phyloP scores from a whole-genome alignment of 1,284 basidiomycete genomes.

The Polyporus tsugae region DNA sequence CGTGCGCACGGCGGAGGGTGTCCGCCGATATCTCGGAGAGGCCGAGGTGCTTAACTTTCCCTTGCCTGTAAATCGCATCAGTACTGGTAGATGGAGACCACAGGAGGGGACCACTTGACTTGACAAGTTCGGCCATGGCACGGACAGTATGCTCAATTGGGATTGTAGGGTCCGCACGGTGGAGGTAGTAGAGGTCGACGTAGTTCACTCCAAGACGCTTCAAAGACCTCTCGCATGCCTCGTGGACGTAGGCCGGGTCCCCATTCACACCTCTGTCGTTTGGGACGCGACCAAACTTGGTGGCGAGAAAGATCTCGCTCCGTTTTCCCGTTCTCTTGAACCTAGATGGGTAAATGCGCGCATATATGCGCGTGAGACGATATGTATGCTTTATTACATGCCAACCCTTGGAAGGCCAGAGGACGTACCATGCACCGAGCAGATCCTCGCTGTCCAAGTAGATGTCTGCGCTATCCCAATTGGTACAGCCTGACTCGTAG shows the following conservation, averaged over 20 bases:
- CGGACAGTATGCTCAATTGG: background rate
- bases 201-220: background rate
- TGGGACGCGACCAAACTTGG: slow-evolving; percentile 48
- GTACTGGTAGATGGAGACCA: background rate
- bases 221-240: slow-evolving; percentile 30
- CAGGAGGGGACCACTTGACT: slow-evolving; percentile 38
- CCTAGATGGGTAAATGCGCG: slow-evolving; percentile 31
- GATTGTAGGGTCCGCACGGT: background rate
- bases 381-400: background rate
- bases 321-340: slow-evolving; percentile 39
- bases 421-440: slow-evolving; percentile 41
- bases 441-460: slow-evolving; percentile 43
- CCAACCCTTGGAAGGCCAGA: background rate
- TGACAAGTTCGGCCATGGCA: slow-evolving; percentile 16
- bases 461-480: slow-evolving; percentile 43
- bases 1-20: slow-evolving; percentile 53
- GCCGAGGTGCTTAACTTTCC: slow-evolving; percentile 52
- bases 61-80: slow-evolving; percentile 35
- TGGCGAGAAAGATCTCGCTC: slow-evolving; percentile 52
- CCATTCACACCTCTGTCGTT: slow-evolving; percentile 26
- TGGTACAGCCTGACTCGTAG: slow-evolving; percentile 39
- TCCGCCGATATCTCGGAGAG: slow-evolving; percentile 52
- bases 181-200: background rate
- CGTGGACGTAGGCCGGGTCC: slow-evolving; percentile 44
- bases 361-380: background rate